Base-by-base conservation (phyloP, 352 stramenopile species). In the Saprolegnia diclina region DNA sequence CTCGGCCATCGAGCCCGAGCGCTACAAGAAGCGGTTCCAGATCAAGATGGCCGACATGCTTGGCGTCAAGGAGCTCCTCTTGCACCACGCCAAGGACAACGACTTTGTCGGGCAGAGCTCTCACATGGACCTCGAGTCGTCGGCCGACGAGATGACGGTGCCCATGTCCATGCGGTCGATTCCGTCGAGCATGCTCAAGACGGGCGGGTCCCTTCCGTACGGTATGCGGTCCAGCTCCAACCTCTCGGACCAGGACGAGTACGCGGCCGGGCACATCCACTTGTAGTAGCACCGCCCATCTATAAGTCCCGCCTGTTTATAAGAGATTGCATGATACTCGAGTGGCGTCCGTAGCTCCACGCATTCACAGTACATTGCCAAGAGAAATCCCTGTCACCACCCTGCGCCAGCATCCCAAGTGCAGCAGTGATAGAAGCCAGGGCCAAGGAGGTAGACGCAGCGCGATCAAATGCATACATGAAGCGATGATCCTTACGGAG, bases 11-110 rank as follows among this genome's bases (percentile, higher is more conserved):
- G 74, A 80, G 24, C 88, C 89, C 0, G 87, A 88, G 64, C 64
- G 90, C 18, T 97, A 97, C 74, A 85, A 86, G 64, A 81, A 80
- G 64, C 86, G 89, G 1, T 97, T 97, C 71, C 84, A 93, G 75
- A 71, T 81, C 40, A 94, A 94, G 71, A 86, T 94, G 81, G 83
- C 84, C 9, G 87, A 95, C 59, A 94, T 95, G 56, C 72, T 95
- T 5, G 84, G 81, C 29, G 83, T 94, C 4, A 84, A 92, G 63
- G 73, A 69, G 5, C 52, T 73, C 14, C 71, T 85, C 26, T 64
- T 90, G 55, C 88, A 90, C 72, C 89, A 48, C 42, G 13, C 19
- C n/a, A 24, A 24, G 2, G 11, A 59, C 11, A 59, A 59, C 3
- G 52, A 69, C 42, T 37, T 24, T 42, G 50, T 83, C 40, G 83